phyloP scores from a whole-genome alignment of 768 basidiomycete species.

The Xanthoconium stramineum region DNA sequence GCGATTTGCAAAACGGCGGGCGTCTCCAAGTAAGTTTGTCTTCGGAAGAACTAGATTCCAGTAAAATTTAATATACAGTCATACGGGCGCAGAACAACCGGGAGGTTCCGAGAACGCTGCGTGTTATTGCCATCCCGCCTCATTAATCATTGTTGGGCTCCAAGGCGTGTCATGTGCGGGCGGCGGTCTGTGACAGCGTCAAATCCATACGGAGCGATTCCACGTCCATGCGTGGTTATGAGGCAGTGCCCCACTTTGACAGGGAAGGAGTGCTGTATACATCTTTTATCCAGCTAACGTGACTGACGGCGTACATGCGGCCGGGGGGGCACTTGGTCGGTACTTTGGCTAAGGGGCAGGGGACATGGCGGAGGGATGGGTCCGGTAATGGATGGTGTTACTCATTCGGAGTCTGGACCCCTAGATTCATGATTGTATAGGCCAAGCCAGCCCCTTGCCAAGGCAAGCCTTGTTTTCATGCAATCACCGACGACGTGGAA shows the following conservation, averaged over 20 bases:
- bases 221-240: background rate
- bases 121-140: background rate
- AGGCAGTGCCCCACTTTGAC: conserved; percentile 1
- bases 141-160: too few relatives aligned
- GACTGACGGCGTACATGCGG: conserved; percentile 10
- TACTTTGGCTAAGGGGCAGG: background rate
- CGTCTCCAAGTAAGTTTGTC: too few relatives aligned
- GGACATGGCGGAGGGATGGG: conserved; percentile 1
- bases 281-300: conserved; percentile 12
- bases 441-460: background rate
- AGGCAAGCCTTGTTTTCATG: background rate
- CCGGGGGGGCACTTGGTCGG: background rate
- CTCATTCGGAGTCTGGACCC: too few relatives aligned
- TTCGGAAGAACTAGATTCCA: too few relatives aligned
- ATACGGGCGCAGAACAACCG: background rate
- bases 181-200: background rate
- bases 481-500: conserved; percentile 2
- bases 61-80: background rate
- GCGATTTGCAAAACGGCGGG: background rate
- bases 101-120: background rate
- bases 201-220: background rate
- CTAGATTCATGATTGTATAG: background rate
- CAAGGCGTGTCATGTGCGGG: background rate
- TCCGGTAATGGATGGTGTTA: background rate
- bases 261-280: background rate